Conservation (phyloP, 371 early-diverging fungal genomes). For the Syncephalastrum sp. region DNA sequence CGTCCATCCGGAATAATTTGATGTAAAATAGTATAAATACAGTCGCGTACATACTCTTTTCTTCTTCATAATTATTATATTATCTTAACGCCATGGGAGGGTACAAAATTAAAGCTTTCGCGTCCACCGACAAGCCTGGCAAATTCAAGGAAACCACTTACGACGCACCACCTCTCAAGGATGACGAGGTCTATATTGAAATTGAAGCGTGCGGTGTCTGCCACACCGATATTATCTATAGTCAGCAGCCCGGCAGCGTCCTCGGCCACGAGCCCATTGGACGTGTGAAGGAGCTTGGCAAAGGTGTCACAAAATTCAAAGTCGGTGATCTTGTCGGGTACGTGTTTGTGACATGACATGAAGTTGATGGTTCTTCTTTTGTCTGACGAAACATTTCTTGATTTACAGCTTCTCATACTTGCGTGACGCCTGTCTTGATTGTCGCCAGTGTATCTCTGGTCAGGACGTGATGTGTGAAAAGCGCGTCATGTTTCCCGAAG, state of each 20-base stretch:
- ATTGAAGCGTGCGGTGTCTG: constrained; percentile 57
- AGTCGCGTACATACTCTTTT: too few relatives aligned
- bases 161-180: constrained; percentile 16
- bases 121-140: constrained; percentile 13
- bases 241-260: constrained; percentile 19
- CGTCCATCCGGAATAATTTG: too few relatives aligned
- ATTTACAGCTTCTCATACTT: constrained; percentile 27
- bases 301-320: constrained; percentile 37
- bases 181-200: constrained; percentile 36
- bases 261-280: constrained; percentile 58
- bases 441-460: constrained; percentile 43
- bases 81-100: constrained; percentile 2
- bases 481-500: constrained; percentile 50
- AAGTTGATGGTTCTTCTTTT: background rate
- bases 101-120: constrained; percentile 16
- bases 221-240: constrained; percentile 45
- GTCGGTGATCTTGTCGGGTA: constrained; percentile 57
- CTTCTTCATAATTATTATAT: too few relatives aligned
- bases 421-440: constrained; percentile 42
- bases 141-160: constrained; percentile 23
- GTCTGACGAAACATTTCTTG: background rate
- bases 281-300: constrained; percentile 40
- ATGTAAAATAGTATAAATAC: too few relatives aligned
- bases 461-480: constrained; percentile 43
- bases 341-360: background rate